phyloP scores from a whole-genome alignment of 179 eudicot species.

The Nepenthes alata region DNA sequence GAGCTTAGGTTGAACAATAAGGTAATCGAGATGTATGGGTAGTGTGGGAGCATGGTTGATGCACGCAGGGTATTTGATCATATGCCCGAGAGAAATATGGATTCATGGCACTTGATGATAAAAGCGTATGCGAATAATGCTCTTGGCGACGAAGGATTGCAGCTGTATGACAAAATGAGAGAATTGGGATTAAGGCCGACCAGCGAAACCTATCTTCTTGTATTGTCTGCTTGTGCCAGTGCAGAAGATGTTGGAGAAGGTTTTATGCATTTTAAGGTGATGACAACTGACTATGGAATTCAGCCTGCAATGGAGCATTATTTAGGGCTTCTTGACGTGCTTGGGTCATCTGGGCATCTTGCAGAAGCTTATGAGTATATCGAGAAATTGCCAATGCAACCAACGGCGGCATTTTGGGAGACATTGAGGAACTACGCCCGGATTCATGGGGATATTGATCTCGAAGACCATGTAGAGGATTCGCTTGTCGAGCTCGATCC shows the following conservation, averaged over 20 bases:
- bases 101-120: conserved; percentile 26
- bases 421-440: conserved; percentile 11
- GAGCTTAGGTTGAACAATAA: conserved; percentile 25
- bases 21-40: conserved; percentile 23
- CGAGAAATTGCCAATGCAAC: conserved; percentile 23
- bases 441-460: conserved; percentile 23
- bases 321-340: conserved; percentile 21
- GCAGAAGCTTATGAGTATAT: conserved; percentile 30
- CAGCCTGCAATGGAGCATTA: conserved; percentile 21
- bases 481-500: conserved; percentile 16
- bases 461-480: conserved; percentile 22
- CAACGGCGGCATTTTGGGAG: conserved; percentile 25
- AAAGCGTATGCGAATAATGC: conserved; percentile 22
- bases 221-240: conserved; percentile 34
- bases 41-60: conserved; percentile 18
- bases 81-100: conserved; percentile 23
- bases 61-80: conserved; percentile 32
- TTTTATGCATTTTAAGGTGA: conserved; percentile 29
- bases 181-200: conserved; percentile 22
- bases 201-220: conserved; percentile 26
- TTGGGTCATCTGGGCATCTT: conserved; percentile 33
- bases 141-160: conserved; percentile 17
- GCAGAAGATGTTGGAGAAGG: conserved; percentile 37
- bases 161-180: conserved; percentile 31
- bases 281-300: conserved; percentile 23